Conservation (phyloP, 1,284 basidiomycete species). For the Ceratorhiza oryzae-sativae region DNA sequence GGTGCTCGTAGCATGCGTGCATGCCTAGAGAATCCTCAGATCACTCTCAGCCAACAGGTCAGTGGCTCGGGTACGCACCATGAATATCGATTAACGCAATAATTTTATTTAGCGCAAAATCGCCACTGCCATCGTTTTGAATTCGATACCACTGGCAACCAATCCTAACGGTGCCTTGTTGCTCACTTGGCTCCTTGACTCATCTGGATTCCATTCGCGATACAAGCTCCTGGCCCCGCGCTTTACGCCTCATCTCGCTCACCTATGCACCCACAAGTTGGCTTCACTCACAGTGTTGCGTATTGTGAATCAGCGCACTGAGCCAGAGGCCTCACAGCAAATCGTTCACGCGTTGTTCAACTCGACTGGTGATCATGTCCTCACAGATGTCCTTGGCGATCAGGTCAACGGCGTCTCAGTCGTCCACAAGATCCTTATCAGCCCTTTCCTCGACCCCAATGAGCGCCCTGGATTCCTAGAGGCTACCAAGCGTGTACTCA, state of each 20-base stretch:
- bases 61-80: constrained; percentile 40
- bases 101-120: constrained; percentile 72
- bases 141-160: constrained; percentile 96
- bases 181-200: constrained; percentile 96
- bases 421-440: constrained; percentile 91
- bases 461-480: constrained; percentile 78
- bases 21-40: constrained; percentile 89
- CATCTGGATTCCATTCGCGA: constrained; percentile 89
- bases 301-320: constrained; percentile 91
- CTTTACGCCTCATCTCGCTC: constrained; percentile 94
- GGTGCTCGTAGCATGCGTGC: constrained; percentile 98
- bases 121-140: constrained; percentile 92
- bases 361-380: constrained; percentile 83
- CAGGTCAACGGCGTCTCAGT: constrained; percentile 96
- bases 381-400: constrained; percentile 92
- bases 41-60: constrained; percentile 82
- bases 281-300: constrained; percentile 93
- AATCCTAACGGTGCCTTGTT: constrained; percentile 96
- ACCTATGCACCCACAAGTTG: constrained; percentile 97
- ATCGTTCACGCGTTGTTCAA: constrained; percentile 86
- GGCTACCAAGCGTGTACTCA: constrained; percentile 86
- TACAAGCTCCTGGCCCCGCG: constrained; percentile 93
- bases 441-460: constrained; percentile 75
- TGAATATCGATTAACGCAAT: neutral
- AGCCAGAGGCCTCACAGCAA: constrained; percentile 80